Percentiles rank a stretch among this genome's conserved stretches.
Conservation (phyloP, 1,284 basidiomycete genomes). For the Tilletia indica region DNA sequence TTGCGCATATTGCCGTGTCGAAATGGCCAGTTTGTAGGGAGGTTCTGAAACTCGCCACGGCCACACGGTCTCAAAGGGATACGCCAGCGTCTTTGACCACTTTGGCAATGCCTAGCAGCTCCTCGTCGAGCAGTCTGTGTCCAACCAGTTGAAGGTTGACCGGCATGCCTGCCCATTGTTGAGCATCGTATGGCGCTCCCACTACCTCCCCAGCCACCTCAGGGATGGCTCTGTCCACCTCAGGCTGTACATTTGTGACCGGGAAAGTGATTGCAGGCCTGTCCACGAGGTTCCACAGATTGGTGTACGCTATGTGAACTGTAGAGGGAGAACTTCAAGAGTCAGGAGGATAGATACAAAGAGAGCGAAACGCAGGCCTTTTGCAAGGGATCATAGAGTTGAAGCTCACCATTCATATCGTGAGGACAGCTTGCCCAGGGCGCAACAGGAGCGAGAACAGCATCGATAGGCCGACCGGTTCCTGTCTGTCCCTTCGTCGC, state of each 20-base stretch:
- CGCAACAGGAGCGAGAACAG: slow-evolving; percentile 65
- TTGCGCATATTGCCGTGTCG: too few species aligned
- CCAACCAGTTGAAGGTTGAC: slow-evolving; percentile 20
- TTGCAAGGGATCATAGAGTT: slow-evolving; percentile 36
- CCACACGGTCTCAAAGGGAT: background rate
- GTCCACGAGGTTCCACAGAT: slow-evolving; percentile 17
- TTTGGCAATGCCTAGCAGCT: slow-evolving; percentile 27
- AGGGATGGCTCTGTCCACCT: slow-evolving; percentile 8
- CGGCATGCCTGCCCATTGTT: slow-evolving; percentile 16
- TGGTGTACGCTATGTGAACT: slow-evolving; percentile 8
- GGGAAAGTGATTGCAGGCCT: slow-evolving; percentile 25
- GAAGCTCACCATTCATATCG: slow-evolving; percentile 56
- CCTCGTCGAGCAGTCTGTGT: slow-evolving; percentile 19
- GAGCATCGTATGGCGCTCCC: slow-evolving; percentile 20
- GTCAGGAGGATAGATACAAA: background rate
- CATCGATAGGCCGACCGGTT: slow-evolving; percentile 65
- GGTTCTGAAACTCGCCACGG: too few species aligned
- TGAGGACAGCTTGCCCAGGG: slow-evolving; percentile 63
- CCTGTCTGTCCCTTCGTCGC: slow-evolving; percentile 59
- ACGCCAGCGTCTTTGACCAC: slow-evolving; percentile 33
- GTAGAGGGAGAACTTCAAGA: background rate
- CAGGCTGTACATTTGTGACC: background rate
- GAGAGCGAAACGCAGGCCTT: slow-evolving; percentile 5
- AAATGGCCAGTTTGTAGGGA: too few species aligned
- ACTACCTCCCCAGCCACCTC: slow-evolving; percentile 25